Base-by-base conservation (phyloP, 1,139 yeast genomes). In the Meyerozyma athensensis region DNA sequence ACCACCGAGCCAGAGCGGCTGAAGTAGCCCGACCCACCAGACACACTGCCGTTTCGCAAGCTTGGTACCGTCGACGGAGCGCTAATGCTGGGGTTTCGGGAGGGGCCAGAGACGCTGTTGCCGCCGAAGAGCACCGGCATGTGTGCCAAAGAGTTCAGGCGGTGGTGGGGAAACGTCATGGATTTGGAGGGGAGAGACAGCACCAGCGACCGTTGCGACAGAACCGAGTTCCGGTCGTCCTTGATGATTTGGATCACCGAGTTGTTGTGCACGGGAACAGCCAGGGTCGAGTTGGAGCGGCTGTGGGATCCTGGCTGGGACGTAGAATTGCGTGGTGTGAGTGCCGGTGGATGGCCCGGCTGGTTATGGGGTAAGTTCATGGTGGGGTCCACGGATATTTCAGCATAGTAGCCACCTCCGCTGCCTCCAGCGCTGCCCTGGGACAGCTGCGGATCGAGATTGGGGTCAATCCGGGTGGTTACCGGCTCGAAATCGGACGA, bases 141-240 rank as follows among this genome's bases (percentile, higher is more conserved):
- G 45, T 70, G 76, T 1, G 74, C 74, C 48, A 70, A 56, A 2
- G 72, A 58, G 37, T 50, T 61, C 56, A 61, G 63, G 41, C 68
- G 74, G 47, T 70, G 76, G 47, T 70, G 75, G 1, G 76, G 76
- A 7, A 70, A 70, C 45, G 69, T 65, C 76, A 70, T 70, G 17
- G 69, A 63, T 46, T 70, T 70, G 17, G 73, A 67, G 5, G 76
- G 76, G 26, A 70, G 57, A 9, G 72, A 65, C 39, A 68, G 63
- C 9, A 70, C 65, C 34, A 72, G 66, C 19, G 68, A 73, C 40
- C 74, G 49, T 22, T 49, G 37, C 33, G 64, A 59, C 36, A 63
- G 57, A 16, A 68, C 50, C 6, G 70, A 63, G 36, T 54, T 59
- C 34, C 74, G 50, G 43, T 69, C 74, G 39, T 63, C 69, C 22